Conservation (phyloP, 2,329 filamentous ascomycete genomes). For the Epichloe hybrida region DNA sequence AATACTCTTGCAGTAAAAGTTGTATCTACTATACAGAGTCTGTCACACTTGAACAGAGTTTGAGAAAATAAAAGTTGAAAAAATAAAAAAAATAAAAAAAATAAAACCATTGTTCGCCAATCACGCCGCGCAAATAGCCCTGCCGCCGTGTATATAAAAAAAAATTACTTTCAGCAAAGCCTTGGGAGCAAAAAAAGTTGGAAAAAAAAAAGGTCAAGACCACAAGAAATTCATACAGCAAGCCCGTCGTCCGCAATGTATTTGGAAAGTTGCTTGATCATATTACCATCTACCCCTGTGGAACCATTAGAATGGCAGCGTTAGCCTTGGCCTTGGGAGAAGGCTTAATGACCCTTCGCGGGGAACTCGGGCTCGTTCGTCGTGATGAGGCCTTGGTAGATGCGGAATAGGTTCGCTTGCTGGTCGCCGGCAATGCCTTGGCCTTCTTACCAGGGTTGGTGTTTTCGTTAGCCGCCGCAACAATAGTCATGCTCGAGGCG, state of each 20-base stretch:
- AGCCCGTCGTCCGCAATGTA: no score
- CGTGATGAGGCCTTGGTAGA: not conserved
- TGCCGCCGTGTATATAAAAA: not conserved
- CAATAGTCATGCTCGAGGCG: conserved; percentile 9
- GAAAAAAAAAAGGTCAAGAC: not conserved
- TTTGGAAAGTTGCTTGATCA: no score
- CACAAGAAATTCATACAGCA: not conserved
- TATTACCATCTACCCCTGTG: not conserved
- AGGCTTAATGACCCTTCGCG: conserved; percentile 5
- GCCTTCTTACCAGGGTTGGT: not conserved
- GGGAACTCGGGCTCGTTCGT: not conserved
- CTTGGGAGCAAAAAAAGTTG: not conserved
- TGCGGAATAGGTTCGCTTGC: not conserved
- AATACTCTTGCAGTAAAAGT: no score
- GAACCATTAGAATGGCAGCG: conserved; percentile 3
- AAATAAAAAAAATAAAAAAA: not conserved
- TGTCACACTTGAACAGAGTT: no score
- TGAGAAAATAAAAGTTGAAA: not conserved
- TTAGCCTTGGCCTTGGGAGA: conserved; percentile 7
- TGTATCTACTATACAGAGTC: not conserved
- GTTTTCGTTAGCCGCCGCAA: conserved; percentile 5
- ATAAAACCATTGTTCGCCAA: not conserved
- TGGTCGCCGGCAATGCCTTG: not conserved
- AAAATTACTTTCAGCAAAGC: not conserved
- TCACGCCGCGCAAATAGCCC: not conserved